A percentile compares a stretch with the other conserved stretches of the same genome.
Conservation (phyloP, 2,329 filamentous ascomycete genomes). For the Chaetomium strumarium region DNA sequence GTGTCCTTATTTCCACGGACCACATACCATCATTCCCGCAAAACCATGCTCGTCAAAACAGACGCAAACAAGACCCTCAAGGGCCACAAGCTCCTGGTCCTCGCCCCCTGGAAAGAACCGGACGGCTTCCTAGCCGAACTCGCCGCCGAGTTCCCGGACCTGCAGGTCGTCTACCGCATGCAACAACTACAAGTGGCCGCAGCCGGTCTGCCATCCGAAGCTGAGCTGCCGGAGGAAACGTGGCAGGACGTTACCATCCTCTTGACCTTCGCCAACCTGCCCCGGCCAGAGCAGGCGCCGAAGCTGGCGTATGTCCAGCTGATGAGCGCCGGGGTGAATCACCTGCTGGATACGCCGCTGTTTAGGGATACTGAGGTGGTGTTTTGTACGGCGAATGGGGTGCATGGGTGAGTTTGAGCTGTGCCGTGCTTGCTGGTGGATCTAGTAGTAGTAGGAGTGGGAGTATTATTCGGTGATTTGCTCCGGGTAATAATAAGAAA, state of each 20-base stretch:
- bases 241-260: conserved; percentile 47
- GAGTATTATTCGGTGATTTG: too few relatives aligned
- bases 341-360: conserved; percentile 40
- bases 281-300: conserved; percentile 38
- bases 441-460: too few relatives aligned
- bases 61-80: conserved; percentile 35
- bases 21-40: neutral
- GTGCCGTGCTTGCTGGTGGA: too few relatives aligned
- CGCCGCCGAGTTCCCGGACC: conserved; percentile 36
- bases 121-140: conserved; percentile 33
- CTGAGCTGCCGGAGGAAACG: conserved; percentile 29
- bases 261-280: conserved; percentile 39
- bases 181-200: conserved; percentile 28
- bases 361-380: conserved; percentile 45
- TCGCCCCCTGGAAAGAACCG: conserved; percentile 31
- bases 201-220: conserved; percentile 12
- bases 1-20: neutral
- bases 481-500: too few relatives aligned
- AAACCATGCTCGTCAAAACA: conserved; percentile 3
- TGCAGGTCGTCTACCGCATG: conserved; percentile 34
- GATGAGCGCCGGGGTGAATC: conserved; percentile 48
- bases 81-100: conserved; percentile 44
- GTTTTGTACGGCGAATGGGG: conserved; percentile 52
- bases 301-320: conserved; percentile 50
- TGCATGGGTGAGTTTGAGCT: conserved; percentile 44